Percentiles rank a stretch among this genome's conserved stretches.
Evolutionary conservation across 140 eudicot genomes (phyloP).

Genomic region (Senecio squalidus): DNA sequence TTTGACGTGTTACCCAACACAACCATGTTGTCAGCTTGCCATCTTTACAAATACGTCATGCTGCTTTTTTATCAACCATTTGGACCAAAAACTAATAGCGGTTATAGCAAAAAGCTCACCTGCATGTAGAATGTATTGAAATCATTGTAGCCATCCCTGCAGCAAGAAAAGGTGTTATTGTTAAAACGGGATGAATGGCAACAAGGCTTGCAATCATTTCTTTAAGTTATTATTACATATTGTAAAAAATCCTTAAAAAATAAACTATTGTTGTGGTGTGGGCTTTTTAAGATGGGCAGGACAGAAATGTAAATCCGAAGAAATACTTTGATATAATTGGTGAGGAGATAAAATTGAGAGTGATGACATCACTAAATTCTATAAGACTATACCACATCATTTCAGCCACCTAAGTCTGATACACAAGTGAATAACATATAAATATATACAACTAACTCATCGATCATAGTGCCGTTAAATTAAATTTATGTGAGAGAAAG

Average conservation of each 20-base stretch:
- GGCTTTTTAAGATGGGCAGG: neutral
- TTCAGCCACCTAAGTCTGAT: slow-evolving; percentile 12
- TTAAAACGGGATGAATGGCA: slow-evolving; percentile 8
- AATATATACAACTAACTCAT: slow-evolving; percentile 1
- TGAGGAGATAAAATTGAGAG: no score
- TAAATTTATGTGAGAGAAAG: neutral
- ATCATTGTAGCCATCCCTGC: slow-evolving; percentile 99
- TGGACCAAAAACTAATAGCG: slow-evolving; percentile 10
- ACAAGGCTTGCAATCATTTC: slow-evolving; percentile 5
- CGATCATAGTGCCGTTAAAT: neutral
- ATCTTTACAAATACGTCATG: neutral
- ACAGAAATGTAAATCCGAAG: neutral
- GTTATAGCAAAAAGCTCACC: slow-evolving; percentile 38
- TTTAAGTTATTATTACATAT: slow-evolving; percentile 3
- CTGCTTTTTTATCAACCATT: neutral
- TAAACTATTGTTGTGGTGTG: neutral
- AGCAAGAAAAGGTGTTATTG: slow-evolving; percentile 21
- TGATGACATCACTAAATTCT: neutral
- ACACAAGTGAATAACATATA: neutral
- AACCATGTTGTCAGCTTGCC: neutral
- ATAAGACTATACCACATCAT: neutral
- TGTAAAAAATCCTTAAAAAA: neutral
- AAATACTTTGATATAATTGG: neutral
- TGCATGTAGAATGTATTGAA: slow-evolving; percentile 99
- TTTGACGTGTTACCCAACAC: neutral